Base-by-base conservation (phyloP, 768 basidiomycete species). In the Suillus lakei region DNA sequence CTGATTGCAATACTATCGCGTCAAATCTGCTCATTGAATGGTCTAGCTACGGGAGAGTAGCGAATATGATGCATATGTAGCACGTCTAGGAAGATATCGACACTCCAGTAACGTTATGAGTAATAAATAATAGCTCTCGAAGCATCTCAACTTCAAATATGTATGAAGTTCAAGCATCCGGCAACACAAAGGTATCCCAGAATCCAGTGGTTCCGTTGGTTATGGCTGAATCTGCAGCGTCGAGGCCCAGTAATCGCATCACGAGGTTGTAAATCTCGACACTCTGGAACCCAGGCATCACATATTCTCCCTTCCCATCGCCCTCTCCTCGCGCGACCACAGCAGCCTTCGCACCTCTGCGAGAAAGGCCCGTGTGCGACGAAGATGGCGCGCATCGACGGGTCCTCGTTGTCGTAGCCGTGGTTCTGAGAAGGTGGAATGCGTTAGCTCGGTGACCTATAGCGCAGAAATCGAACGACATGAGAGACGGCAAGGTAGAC, bases 281-380 rank as follows among this genome's bases (percentile, higher is more conserved):
- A 68, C 96, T 97, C 72, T 83, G 77, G 79, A 97, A 96, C n/a
- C 87, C 86, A 36, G 92, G 83, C 82, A 96, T 91, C 64, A 94
- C 83, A 71, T 90, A 92, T 15, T 84, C 81, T 69, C 87, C 86
- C 13, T 34, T 32, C 1, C 28, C 26, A 30, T 39, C 28, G 4
- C 30, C 5, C 28, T 67, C 68, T 26, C 54, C 61, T 50, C 23
- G 48, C 30, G 74, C 77, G 44, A 63, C 68, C 61, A 88, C 81
- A 4, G 82, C 78, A 64, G 76, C 64, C 76, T 94, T 95, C 61
- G 88, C 83, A 50, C 86, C 84, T n/a, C 13, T 86, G 77, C 16
- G 91, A 88, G 76, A 95, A 96, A 0, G 96, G 96, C 1, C 96
- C 96, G 72, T 95, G 93, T 12, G 93, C 95, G 64, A 97, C 89